Evolutionary conservation across 495 filamentous ascomycete species (phyloP).

Genomic region (Pseudomonodictys pantanalensis): DNA sequence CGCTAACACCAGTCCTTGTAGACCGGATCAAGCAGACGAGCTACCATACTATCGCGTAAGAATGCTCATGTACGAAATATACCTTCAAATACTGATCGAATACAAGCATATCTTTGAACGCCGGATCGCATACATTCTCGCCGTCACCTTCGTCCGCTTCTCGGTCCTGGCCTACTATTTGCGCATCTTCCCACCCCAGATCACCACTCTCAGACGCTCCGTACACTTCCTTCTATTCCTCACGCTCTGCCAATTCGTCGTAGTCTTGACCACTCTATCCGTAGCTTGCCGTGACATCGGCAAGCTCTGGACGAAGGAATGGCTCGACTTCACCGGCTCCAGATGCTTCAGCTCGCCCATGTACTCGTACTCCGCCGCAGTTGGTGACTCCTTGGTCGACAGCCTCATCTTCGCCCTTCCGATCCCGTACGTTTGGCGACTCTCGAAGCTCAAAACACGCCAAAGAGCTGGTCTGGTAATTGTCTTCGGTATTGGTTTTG

Average conservation of each 20-base stretch:
- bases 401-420: conserved; percentile 19
- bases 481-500: conserved; percentile 19
- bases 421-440: conserved; percentile 19
- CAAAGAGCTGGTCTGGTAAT: conserved; percentile 16
- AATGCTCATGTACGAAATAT: background rate
- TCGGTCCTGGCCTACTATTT: conserved; percentile 21
- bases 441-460: background rate
- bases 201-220: conserved; percentile 2
- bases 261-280: conserved; percentile 7
- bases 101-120: conserved; percentile 28
- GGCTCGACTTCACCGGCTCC: conserved; percentile 8
- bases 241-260: conserved; percentile 8
- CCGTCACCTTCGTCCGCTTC: conserved; percentile 12
- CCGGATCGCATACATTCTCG: conserved; percentile 25
- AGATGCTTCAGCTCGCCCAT: conserved; percentile 16
- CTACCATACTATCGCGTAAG: conserved; percentile 2
- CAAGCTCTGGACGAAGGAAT: conserved; percentile 16
- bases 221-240: background rate
- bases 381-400: conserved; percentile 20
- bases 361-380: conserved; percentile 21
- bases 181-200: conserved; percentile 16
- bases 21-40: background rate
- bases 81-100: background rate
- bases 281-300: conserved; percentile 12
- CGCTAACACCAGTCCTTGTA: background rate